Conservation (phyloP, 257 asterid genomes). For the Craterostigma plantagineum region DNA sequence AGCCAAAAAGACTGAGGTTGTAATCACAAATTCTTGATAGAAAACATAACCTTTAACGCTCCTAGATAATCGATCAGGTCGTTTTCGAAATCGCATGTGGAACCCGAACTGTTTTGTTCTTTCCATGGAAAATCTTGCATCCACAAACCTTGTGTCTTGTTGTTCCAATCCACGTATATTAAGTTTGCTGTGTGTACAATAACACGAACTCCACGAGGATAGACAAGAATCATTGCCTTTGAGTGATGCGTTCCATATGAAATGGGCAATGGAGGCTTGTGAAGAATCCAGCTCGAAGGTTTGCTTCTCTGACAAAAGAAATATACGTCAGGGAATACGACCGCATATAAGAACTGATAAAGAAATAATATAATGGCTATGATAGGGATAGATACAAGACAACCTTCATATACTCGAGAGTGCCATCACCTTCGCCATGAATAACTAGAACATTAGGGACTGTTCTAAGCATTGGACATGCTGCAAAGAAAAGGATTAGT, state of each 20-base stretch:
- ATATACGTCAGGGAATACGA: conserved; percentile 6
- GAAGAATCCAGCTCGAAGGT: conserved; percentile 70
- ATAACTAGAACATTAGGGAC: conserved; percentile 67
- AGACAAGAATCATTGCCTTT: conserved; percentile 90
- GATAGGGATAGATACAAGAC: conserved; percentile 4
- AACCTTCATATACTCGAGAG: conserved; percentile 82
- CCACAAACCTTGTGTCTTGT: conserved; percentile 96
- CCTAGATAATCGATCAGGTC: conserved; percentile 73
- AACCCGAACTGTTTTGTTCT: conserved; percentile 31
- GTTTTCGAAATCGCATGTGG: conserved; percentile 56
- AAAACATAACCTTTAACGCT: conserved; percentile 46
- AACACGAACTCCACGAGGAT: conserved; percentile 81
- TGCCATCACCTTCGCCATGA: conserved; percentile 92
- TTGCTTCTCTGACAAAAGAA: conserved; percentile 47
- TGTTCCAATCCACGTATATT: conserved; percentile 89
- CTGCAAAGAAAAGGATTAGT: conserved; percentile 29
- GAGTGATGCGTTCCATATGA: conserved; percentile 98
- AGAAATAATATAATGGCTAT: too few relatives aligned
- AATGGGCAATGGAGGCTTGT: conserved; percentile 93
- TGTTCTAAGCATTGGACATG: conserved; percentile 53
- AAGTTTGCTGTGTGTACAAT: conserved; percentile 85
- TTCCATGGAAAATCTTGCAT: conserved; percentile 99
- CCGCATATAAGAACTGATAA: too few relatives aligned
- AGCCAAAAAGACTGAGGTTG: too few relatives aligned
- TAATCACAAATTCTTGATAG: not conserved